Evolutionary conservation across 73 alveolate genomes (phyloP), one percentile per base, ranked within the genome.

Genomic region (Diophrys sp.): DNA sequence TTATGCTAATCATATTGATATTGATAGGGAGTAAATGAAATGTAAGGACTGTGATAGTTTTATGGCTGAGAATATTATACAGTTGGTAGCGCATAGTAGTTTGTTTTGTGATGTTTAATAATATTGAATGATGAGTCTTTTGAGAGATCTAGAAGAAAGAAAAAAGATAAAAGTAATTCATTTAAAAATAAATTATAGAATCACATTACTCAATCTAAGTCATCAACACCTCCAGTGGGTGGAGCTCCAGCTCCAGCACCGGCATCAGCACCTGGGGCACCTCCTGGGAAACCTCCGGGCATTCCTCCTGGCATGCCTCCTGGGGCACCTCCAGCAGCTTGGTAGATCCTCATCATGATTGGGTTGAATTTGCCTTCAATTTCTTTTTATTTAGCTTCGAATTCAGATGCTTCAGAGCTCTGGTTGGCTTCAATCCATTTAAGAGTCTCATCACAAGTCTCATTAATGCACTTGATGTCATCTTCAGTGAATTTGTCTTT

Each of bases 241-340:
- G 73, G 54, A 62, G 68, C 73, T 62, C 73, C 73, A 62, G 73
- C 73, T 2, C 31, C 73, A 11, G 31, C 73, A 11, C 73, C 73
- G 5, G 73, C 31, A 2, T 53, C 81, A 24, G 73, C 56, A 44
- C 55, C 81, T 44, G 62, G 62, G 62, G 18, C 87, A 89, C 44
- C 92, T 70, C 69, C 79, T 72, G 79, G 79, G 14, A 30, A 14
- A 5, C 56, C 79, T 23, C 77, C 77, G 14, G 77, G 77, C 53
- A 30, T 84, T 88, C 44, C 92, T 78, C 92, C 88, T 11, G 93
- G 90, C 56, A 56, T 62, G 1, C 91, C 97, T 0, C 92, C 88
- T 54, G 97, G 96, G 74, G 89, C 94, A 71, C 98, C 98, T 44
- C 98, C 98, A 8, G 94, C 89, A 31, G 96, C 94, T 85, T 90